phyloP scores from a whole-genome alignment of 257 asterid species.

The Nicotiana sylvestris region DNA sequence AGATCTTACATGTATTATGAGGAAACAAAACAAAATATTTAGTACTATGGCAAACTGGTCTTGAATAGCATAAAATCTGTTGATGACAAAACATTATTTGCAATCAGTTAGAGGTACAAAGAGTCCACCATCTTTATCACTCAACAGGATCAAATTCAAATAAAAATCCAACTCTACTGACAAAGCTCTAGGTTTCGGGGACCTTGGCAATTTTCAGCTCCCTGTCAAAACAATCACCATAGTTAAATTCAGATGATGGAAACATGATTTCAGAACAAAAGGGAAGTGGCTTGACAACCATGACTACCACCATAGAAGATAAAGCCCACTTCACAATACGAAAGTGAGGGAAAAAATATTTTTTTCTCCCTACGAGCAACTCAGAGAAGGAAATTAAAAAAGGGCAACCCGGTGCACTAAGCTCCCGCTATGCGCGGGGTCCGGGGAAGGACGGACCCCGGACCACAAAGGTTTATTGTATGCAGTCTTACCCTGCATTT shows the following conservation, averaged over 20 bases:
- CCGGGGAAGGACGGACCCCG: no score
- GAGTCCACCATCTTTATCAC: slow-evolving; percentile 8
- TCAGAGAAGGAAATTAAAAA: not conserved
- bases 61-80: slow-evolving; percentile 5
- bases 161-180: not conserved
- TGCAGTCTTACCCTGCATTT: no score
- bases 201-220: not conserved
- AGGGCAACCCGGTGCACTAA: no score
- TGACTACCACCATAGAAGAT: not conserved
- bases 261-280: not conserved
- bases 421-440: no score
- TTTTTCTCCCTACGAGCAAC: not conserved
- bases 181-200: not conserved
- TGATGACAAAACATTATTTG: slow-evolving; percentile 7
- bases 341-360: no score
- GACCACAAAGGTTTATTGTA: no score
- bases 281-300: not conserved
- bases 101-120: slow-evolving; percentile 3
- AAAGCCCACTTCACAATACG: not conserved
- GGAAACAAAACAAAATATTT: not conserved
- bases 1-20: not conserved
- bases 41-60: not conserved
- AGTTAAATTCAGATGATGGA: not conserved
- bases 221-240: not conserved
- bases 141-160: slow-evolving; percentile 11